These are phyloP conservation scores for Pythium monospermum DNA, from an alignment of 352 stramenopile genomes.

Conservation along the genomic window DNA sequence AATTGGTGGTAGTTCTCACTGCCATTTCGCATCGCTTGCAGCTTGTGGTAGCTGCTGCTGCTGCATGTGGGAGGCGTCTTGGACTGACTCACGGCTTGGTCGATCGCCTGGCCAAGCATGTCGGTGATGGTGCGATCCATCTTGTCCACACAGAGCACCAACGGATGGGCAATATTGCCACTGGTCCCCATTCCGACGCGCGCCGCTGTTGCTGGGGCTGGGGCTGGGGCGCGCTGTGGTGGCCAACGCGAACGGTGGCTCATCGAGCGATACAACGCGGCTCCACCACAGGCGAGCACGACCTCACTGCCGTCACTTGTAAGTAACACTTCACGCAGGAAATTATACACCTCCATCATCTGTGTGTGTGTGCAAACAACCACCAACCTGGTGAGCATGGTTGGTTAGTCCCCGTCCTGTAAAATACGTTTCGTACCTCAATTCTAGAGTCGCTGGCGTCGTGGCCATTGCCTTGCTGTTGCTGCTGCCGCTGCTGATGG, in stretches of 20 bases:
- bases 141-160: background rate
- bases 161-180: background rate
- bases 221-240: too few species aligned
- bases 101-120: conserved; percentile 2
- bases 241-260: too few species aligned
- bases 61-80: too few species aligned
- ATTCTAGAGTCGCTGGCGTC: background rate
- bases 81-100: background rate
- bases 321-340: conserved; percentile 52
- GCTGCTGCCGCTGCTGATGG: background rate
- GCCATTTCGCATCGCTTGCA: background rate
- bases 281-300: conserved; percentile 45
- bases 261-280: conserved; percentile 27
- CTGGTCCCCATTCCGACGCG: background rate
- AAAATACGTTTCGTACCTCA: conserved; percentile 9
- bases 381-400: too few species aligned
- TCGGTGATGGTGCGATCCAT: conserved; percentile 2
- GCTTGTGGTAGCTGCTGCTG: too few species aligned
- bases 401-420: too few species aligned
- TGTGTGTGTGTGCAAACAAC: too few species aligned
- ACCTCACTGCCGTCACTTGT: conserved; percentile 40
- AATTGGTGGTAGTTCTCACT: background rate
- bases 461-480: background rate
- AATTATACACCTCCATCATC: conserved; percentile 59
- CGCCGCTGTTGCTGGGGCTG: too few species aligned